Evolutionary conservation across 371 early-diverging fungal genomes (phyloP), one percentile per base, ranked within the genome.

Genomic region (Mucor ambiguus): DNA sequence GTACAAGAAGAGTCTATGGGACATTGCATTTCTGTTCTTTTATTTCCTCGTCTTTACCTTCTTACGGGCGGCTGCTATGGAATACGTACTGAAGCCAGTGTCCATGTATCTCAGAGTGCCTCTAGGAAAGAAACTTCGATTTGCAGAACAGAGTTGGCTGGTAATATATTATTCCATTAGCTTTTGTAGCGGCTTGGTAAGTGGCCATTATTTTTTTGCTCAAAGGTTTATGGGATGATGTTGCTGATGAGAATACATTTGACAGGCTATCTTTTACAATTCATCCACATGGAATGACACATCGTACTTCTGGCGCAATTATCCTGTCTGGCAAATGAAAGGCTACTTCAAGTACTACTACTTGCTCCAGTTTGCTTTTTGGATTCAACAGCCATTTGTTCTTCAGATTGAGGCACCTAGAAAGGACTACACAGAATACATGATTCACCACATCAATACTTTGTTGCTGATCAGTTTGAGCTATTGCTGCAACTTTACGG

Each of bases 351-450:
- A 92, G 63, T 83, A 85, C 63, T 91, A 91, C 64, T 92, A 91
- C 55, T 74, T 92, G 35, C 73, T 89, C 38, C 89, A 90, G 63
- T 83, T 90, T 71, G 85, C 89, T 8, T 92, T 85, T 63, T 92
- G 92, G 92, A 77, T 90, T 18, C 90, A 90, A 68, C 90, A 90
- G 67, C 77, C 92, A 67, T 89, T 90, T 76, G 90, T 90, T 6
- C 71, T 91, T 24, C 82, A 89, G 43, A 80, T 92, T 41, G 92
- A 92, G 64, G 90, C 84, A 52, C 86, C 82, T 8, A 81, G 92
- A 60, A 91, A 90, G 67, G 94, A 94, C 70, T 90, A 90, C 74
- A 77, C 78, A 44, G 89, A 86, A 41, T 76, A 92, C 73, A 72
- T 87, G 8, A 65, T 83, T 7, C 94, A 94, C 70, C 93, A 93